These are phyloP conservation scores for Ascochyta rabiei DNA, from an alignment of 2,329 filamentous ascomycete species.

Conservation along the genomic window DNA sequence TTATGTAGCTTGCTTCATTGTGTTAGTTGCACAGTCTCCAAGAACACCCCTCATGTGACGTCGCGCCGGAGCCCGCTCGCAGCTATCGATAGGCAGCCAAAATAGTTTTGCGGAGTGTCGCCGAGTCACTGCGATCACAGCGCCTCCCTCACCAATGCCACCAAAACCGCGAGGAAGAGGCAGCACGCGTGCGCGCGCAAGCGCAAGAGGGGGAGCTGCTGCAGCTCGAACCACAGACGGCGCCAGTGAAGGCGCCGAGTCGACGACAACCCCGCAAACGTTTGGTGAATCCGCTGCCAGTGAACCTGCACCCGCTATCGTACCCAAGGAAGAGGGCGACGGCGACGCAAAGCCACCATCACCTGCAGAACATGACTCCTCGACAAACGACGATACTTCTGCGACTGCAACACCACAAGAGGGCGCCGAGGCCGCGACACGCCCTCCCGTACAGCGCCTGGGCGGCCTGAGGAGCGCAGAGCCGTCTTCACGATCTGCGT, in stretches of 20 bases:
- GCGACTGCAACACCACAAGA: constrained; percentile 21
- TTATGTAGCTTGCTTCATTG: too few relatives aligned
- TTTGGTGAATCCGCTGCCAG: constrained; percentile 15
- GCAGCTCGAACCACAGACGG: constrained; percentile 17
- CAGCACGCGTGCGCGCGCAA: constrained; percentile 29
- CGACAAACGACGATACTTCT: constrained; percentile 22
- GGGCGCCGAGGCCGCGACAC: constrained; percentile 26
- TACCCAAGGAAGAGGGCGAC: constrained; percentile 31
- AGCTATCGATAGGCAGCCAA: constrained; percentile 40
- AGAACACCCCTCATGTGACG: constrained; percentile 24
- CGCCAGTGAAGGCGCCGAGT: constrained; percentile 19
- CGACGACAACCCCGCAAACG: constrained; percentile 25
- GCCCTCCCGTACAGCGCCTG: constrained; percentile 34
- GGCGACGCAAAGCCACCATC: constrained; percentile 22
- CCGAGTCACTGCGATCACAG: constrained; percentile 18
- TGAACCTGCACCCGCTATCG: constrained; percentile 6
- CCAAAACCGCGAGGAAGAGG: constrained; percentile 39
- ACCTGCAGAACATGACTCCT: constrained; percentile 17
- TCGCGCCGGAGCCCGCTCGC: constrained; percentile 15
- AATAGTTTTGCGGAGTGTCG: constrained; percentile 23
- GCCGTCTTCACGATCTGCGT: constrained; percentile 39
- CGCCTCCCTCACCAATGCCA: constrained; percentile 33
- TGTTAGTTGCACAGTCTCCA: too few relatives aligned
- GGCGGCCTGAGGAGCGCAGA: constrained; percentile 37
- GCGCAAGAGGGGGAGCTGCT: constrained; percentile 27